These are phyloP conservation scores for Ophiosphaerella herpotricha DNA, from an alignment of 2,329 filamentous ascomycete genomes.

Conservation along the genomic window DNA sequence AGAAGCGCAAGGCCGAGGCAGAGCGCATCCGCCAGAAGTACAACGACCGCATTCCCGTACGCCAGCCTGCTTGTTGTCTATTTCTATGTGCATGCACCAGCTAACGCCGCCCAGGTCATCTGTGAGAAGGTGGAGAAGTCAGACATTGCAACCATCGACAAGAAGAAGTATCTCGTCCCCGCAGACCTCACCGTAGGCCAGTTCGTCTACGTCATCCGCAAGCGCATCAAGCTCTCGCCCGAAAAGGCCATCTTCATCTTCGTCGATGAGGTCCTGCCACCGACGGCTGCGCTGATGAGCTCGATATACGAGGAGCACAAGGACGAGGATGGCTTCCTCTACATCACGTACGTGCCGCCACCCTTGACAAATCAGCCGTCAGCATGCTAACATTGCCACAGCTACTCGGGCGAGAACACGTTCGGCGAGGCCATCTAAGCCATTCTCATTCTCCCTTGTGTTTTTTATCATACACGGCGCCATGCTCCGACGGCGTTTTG, in stretches of 20 bases:
- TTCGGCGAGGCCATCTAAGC: slow-evolving; percentile 67
- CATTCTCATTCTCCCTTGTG: slow-evolving; percentile 17
- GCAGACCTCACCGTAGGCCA: slow-evolving; percentile 97
- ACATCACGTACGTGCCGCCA: slow-evolving; percentile 77
- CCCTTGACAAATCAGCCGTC: background rate
- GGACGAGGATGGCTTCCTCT: slow-evolving; percentile 84
- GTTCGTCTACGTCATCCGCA: slow-evolving; percentile 99
- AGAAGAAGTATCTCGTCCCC: slow-evolving; percentile 99
- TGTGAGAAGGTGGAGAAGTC: slow-evolving; percentile 99
- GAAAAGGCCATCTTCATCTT: slow-evolving; percentile 99
- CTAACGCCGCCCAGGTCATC: slow-evolving; percentile 72
- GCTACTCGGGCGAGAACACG: slow-evolving; percentile 98
- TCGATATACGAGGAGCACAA: slow-evolving; percentile 99
- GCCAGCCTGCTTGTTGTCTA: slow-evolving; percentile 47
- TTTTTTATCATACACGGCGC: slow-evolving; percentile 26
- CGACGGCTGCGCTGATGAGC: slow-evolving; percentile 97
- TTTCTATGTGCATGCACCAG: slow-evolving; percentile 5
- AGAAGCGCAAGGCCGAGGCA: slow-evolving; percentile 99
- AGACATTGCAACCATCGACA: slow-evolving; percentile 99
- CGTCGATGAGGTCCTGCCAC: slow-evolving; percentile 95
- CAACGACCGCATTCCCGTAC: slow-evolving; percentile 94
- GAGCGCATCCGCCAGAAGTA: slow-evolving; percentile 99
- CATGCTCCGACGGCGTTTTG: slow-evolving; percentile 35
- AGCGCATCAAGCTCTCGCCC: slow-evolving; percentile 98
- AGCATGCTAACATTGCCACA: slow-evolving; percentile 42